Conservation (phyloP, 1,284 basidiomycete genomes). For the Agaricales sp. region DNA sequence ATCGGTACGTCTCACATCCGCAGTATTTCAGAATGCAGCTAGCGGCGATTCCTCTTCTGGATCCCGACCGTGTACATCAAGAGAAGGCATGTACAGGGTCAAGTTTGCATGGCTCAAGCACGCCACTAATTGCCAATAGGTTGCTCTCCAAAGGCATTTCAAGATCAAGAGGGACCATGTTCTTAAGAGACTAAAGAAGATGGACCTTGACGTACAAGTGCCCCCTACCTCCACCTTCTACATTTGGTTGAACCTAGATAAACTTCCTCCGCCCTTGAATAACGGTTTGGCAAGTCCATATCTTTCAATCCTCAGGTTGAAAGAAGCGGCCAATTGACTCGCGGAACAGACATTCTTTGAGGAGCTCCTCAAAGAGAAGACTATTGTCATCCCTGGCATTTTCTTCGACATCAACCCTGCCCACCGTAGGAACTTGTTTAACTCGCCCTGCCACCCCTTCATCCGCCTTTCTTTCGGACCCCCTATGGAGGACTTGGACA, state of each 20-base stretch:
- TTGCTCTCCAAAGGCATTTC: slow-evolving; percentile 83
- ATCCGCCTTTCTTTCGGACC: slow-evolving; percentile 86
- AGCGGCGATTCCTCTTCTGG: slow-evolving; percentile 74
- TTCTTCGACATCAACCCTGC: slow-evolving; percentile 51
- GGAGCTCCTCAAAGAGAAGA: slow-evolving; percentile 84
- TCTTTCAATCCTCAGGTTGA: neutral
- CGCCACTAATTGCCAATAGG: slow-evolving; percentile 19
- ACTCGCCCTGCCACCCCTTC: slow-evolving; percentile 87
- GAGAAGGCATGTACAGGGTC: slow-evolving; percentile 48
- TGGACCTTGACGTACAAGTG: slow-evolving; percentile 69
- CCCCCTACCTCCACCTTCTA: slow-evolving; percentile 80
- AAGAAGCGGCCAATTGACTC: neutral
- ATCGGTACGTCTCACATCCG: slow-evolving; percentile 3
- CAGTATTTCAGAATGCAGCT: slow-evolving; percentile 56
- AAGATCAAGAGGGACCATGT: slow-evolving; percentile 87
- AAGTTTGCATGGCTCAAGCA: neutral
- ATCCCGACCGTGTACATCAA: slow-evolving; percentile 53
- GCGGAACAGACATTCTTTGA: slow-evolving; percentile 78
- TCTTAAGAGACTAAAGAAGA: slow-evolving; percentile 66
- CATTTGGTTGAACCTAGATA: slow-evolving; percentile 83
- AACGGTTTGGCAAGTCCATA: slow-evolving; percentile 62
- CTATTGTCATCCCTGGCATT: slow-evolving; percentile 75
- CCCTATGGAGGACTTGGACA: slow-evolving; percentile 72
- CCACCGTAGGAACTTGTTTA: slow-evolving; percentile 80
- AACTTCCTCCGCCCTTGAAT: slow-evolving; percentile 72